Evolutionary conservation across 2,329 filamentous ascomycete genomes (phyloP).

Genomic region (Parafenestella ontariensis): DNA sequence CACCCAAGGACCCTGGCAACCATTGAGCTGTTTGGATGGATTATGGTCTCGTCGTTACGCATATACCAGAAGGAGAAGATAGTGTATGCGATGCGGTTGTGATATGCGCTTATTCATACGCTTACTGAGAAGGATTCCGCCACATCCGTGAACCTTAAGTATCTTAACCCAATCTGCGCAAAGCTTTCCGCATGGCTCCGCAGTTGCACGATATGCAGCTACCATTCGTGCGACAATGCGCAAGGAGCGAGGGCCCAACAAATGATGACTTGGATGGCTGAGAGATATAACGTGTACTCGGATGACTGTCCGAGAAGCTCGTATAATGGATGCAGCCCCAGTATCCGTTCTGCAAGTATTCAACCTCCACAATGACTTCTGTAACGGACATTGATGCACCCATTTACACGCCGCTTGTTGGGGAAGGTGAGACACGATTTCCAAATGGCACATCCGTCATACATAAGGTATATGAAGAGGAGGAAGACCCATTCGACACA

Average conservation of each 20-base stretch:
- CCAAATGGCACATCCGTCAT: slow-evolving; percentile 6
- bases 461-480: background rate
- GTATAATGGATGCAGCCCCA: background rate
- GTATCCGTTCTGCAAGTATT: background rate
- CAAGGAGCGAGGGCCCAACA: background rate
- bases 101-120: slow-evolving; percentile 12
- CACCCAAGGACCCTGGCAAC: background rate
- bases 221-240: background rate
- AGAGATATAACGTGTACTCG: background rate
- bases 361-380: background rate
- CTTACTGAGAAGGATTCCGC: slow-evolving; percentile 8
- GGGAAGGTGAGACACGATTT: slow-evolving; percentile 3
- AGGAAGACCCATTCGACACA: slow-evolving; percentile 4
- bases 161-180: slow-evolving; percentile 1
- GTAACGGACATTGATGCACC: slow-evolving; percentile 6
- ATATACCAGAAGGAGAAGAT: background rate
- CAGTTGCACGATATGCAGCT: background rate
- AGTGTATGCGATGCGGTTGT: background rate
- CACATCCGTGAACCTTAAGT: background rate
- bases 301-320: background rate
- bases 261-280: background rate
- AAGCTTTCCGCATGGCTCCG: background rate
- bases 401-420: slow-evolving; percentile 16
- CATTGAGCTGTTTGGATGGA: background rate
- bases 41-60: no score